These are phyloP conservation scores for Tuber melanosporum DNA, from an alignment of 495 filamentous ascomycete species.

Conservation along the genomic window DNA sequence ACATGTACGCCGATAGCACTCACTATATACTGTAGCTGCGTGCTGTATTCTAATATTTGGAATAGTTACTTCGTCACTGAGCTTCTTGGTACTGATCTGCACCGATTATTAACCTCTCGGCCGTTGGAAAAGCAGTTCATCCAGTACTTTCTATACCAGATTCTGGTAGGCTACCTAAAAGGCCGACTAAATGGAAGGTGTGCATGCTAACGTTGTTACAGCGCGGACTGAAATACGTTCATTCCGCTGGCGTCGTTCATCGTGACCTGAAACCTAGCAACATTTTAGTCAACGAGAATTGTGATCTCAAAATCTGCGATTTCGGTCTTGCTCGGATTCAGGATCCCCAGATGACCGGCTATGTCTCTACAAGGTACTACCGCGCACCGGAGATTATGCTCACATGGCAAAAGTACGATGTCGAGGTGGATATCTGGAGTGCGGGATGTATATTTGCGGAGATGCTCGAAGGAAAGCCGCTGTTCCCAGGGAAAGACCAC, in stretches of 20 bases:
- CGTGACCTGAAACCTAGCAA: conserved; percentile 97
- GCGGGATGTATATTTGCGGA: conserved; percentile 98
- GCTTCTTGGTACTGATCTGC: conserved; percentile 91
- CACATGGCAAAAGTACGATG: conserved; percentile 99
- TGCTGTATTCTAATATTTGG: conserved; percentile 38
- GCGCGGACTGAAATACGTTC: conserved; percentile 98
- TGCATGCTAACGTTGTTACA: conserved; percentile 41
- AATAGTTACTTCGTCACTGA: conserved; percentile 94
- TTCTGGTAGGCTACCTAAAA: conserved; percentile 60
- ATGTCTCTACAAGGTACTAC: conserved; percentile 98
- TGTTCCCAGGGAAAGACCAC: conserved; percentile 98
- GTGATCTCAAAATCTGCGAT: conserved; percentile 98
- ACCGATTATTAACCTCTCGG: conserved; percentile 88
- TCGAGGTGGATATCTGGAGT: conserved; percentile 99
- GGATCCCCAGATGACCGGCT: conserved; percentile 99
- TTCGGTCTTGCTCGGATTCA: conserved; percentile 96
- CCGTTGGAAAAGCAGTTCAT: conserved; percentile 99
- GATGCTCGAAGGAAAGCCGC: conserved; percentile 96
- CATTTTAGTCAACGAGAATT: conserved; percentile 98
- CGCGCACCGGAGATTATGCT: conserved; percentile 99
- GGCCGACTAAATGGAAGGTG: not conserved
- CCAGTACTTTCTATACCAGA: conserved; percentile 99
- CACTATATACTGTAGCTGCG: not conserved
- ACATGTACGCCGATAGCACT: conserved; percentile 64
- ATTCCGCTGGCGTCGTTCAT: conserved; percentile 96